Base-by-base conservation (phyloP, 2,329 filamentous ascomycete species). In the Penicillium sp. region DNA sequence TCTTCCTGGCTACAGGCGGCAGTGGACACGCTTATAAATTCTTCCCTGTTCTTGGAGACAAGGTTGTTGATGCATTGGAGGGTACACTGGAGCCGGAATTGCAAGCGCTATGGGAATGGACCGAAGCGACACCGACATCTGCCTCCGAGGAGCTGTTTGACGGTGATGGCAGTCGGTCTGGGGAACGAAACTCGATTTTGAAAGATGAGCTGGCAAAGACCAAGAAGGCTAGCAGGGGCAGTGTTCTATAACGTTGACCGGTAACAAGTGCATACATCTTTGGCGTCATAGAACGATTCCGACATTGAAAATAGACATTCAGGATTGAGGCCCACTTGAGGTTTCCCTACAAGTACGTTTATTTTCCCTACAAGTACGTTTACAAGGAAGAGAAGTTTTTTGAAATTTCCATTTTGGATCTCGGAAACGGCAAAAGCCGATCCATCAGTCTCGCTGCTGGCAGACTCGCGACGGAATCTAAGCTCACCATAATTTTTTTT, bases 11-110 rank as follows among this genome's bases (percentile, higher is more conserved):
- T 9, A 81, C 79, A 1, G 80, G 79, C 6, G 81, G 79, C 7
- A 80, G 77, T 49, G 79, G 80, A n/a, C 81, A 82, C 62, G 80
- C 69, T 8, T 82, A 76, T 67, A 82, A 82, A 60, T 82, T 82
- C 69, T 71, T 82, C 55, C 80, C 81, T 33, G 73, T 82, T 14
- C 69, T 82, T n/a, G 80, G 80, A 12, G 77, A 80, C 49, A 80
- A 80, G 61, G 72, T 82, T 53, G 73, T 79, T 31, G 75, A 79
- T 56, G 75, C 75, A 11, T 59, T 81, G 9, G 74, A 79, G 60
- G 76, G 75, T 2, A 73, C 59, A 1, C 68, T 82, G 15, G 73
- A 71, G n/a, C 60, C 69, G 1, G 77, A 77, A 35, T 64, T 79
- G 45, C 60, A 54, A 9, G 58, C 73, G 14, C 56, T 79, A 41